These are phyloP conservation scores for Rhodotorula sp. DNA, from an alignment of 1,284 basidiomycete species.

Conservation along the genomic window DNA sequence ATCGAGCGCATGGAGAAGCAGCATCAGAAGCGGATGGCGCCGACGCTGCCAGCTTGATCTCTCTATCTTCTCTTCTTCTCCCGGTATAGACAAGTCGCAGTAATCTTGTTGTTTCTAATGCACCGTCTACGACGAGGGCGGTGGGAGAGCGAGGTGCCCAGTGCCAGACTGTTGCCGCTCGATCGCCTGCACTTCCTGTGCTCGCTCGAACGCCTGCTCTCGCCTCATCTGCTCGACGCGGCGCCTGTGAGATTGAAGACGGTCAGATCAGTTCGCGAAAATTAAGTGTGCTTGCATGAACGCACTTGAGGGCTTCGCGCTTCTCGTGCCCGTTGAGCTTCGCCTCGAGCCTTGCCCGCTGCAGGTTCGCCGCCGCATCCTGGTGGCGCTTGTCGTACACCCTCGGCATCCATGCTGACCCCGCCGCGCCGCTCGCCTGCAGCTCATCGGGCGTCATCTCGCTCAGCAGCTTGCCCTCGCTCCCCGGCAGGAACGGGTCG, in stretches of 20 bases:
- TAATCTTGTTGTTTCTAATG: neutral
- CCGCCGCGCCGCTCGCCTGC: conserved; percentile 1
- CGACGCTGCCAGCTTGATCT: neutral
- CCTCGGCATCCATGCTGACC: conserved; percentile 20
- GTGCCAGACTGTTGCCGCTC: conserved; percentile 11
- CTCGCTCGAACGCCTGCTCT: conserved; percentile 29
- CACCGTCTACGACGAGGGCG: neutral
- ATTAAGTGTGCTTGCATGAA: neutral
- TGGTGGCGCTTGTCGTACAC: conserved; percentile 32
- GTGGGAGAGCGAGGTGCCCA: conserved; percentile 21
- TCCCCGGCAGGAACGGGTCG: conserved; percentile 6
- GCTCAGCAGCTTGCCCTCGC: conserved; percentile 8
- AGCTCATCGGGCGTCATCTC: neutral
- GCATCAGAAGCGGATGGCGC: neutral
- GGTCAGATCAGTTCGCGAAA: neutral
- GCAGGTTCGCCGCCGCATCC: conserved; percentile 27
- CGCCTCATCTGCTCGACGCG: conserved; percentile 29
- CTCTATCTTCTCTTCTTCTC: neutral
- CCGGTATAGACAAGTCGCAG: neutral
- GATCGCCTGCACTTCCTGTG: conserved; percentile 22
- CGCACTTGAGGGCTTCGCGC: conserved; percentile 32
- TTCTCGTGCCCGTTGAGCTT: conserved; percentile 25
- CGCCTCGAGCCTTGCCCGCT: conserved; percentile 30
- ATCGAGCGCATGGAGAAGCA: neutral
- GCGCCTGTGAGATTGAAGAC: conserved; percentile 4